Evolutionary conservation across 2,329 filamentous ascomycete species (phyloP).

Genomic region (Fusarium sarcochroum): DNA sequence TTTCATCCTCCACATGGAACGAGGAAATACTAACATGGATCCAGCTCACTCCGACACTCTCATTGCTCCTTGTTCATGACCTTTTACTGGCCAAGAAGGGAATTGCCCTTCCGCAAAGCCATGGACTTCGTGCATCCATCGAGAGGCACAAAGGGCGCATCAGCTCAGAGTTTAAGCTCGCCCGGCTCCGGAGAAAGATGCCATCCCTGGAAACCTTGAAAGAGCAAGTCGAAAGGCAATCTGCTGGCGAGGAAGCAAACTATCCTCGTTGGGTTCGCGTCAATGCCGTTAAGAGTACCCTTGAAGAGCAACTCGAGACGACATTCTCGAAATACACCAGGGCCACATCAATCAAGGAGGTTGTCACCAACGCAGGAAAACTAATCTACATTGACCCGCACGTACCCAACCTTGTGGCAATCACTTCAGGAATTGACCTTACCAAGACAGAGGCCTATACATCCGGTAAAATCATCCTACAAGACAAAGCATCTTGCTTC

Average conservation of each 20-base stretch:
- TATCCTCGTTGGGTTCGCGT: constrained; percentile 95
- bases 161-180: constrained; percentile 84
- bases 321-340: constrained; percentile 78
- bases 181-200: constrained; percentile 79
- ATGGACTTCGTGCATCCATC: constrained; percentile 82
- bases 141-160: constrained; percentile 87
- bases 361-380: constrained; percentile 64
- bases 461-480: constrained; percentile 84
- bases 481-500: constrained; percentile 98
- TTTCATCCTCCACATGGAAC: background rate
- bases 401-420: constrained; percentile 85
- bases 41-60: constrained; percentile 83
- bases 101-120: constrained; percentile 83
- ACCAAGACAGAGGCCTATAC: constrained; percentile 81
- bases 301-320: constrained; percentile 79
- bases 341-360: constrained; percentile 68
- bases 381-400: constrained; percentile 81
- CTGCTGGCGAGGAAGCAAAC: constrained; percentile 64
- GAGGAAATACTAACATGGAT: background rate
- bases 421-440: constrained; percentile 80
- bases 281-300: constrained; percentile 80
- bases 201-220: constrained; percentile 77
- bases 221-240: constrained; percentile 66
- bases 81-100: constrained; percentile 85
- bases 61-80: constrained; percentile 88